Conservation (phyloP, 768 basidiomycete species). For the Collybia sordida region DNA sequence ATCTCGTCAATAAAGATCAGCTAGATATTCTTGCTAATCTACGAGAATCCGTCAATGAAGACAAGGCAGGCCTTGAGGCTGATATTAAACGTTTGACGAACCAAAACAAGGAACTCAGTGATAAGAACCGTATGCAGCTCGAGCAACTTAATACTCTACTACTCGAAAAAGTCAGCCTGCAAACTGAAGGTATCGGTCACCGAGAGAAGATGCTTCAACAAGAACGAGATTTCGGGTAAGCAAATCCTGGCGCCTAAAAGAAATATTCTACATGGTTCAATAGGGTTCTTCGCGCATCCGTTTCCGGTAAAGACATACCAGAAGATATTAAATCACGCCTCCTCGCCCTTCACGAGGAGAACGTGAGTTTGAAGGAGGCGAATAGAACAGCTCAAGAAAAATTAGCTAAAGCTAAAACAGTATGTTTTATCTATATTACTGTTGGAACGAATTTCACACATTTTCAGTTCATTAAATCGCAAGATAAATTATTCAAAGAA, state of each 20-base stretch:
- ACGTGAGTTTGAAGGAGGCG: conserved; percentile 66
- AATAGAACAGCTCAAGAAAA: conserved; percentile 73
- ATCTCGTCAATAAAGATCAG: conserved; percentile 91
- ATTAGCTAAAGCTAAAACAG: conserved; percentile 75
- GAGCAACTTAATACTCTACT: conserved; percentile 86
- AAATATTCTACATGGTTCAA: neutral
- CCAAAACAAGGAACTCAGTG: conserved; percentile 67
- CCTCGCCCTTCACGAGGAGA: conserved; percentile 77
- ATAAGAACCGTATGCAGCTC: conserved; percentile 89
- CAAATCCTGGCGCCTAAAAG: conserved; percentile 1
- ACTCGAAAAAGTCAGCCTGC: conserved; percentile 87
- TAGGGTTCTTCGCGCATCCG: conserved; percentile 75
- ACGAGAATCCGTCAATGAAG: conserved; percentile 86
- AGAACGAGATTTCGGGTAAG: conserved; percentile 81
- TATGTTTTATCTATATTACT: conserved; percentile 26
- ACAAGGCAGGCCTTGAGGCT: conserved; percentile 72
- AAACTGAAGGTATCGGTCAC: conserved; percentile 88
- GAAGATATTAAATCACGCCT: conserved; percentile 80
- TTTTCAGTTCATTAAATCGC: conserved; percentile 83
- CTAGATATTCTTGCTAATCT: conserved; percentile 84
- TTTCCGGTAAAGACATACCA: conserved; percentile 78
- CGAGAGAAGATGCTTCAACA: conserved; percentile 84
- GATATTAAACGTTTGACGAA: conserved; percentile 65
- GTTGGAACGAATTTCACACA: neutral
- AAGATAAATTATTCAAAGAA: conserved; percentile 87